These are phyloP conservation scores for Candida koratica DNA, from an alignment of 805 yeast species.

Conservation along the genomic window DNA sequence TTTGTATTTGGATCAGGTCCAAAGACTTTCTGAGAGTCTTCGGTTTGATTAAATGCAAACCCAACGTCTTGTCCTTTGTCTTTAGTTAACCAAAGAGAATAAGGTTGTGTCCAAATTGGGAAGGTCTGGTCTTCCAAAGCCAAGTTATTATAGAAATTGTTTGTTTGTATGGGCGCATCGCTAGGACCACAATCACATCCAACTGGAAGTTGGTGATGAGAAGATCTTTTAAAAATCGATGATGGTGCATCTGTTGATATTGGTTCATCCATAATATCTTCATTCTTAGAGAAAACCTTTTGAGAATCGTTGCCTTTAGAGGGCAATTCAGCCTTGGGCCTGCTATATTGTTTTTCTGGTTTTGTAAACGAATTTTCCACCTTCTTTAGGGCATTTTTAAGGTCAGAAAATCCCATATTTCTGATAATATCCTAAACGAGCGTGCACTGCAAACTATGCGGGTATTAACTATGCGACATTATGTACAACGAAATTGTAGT, in stretches of 20 bases:
- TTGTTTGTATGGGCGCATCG: slow-evolving; percentile 58
- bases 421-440: no score
- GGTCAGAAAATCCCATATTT: slow-evolving; percentile 28
- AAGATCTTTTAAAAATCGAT: slow-evolving; percentile 30
- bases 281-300: slow-evolving; percentile 3
- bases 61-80: slow-evolving; percentile 50
- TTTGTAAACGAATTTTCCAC: slow-evolving; percentile 11
- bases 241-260: slow-evolving; percentile 45
- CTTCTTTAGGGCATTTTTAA: slow-evolving; percentile 22
- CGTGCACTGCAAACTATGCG: no score
- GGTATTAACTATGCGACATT: no score
- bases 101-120: slow-evolving; percentile 82
- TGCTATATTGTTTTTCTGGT: not conserved
- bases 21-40: slow-evolving; percentile 55
- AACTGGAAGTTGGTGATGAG: slow-evolving; percentile 34
- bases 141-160: slow-evolving; percentile 74
- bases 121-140: slow-evolving; percentile 60
- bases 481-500: no score
- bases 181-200: slow-evolving; percentile 23
- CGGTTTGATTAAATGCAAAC: slow-evolving; percentile 63
- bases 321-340: slow-evolving; percentile 6
- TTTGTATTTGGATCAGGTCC: slow-evolving; percentile 57
- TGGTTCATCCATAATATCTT: slow-evolving; percentile 39
- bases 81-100: slow-evolving; percentile 64
- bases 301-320: not conserved